phyloP scores from a whole-genome alignment of 768 basidiomycete species.

The Mycena chlorophos region DNA sequence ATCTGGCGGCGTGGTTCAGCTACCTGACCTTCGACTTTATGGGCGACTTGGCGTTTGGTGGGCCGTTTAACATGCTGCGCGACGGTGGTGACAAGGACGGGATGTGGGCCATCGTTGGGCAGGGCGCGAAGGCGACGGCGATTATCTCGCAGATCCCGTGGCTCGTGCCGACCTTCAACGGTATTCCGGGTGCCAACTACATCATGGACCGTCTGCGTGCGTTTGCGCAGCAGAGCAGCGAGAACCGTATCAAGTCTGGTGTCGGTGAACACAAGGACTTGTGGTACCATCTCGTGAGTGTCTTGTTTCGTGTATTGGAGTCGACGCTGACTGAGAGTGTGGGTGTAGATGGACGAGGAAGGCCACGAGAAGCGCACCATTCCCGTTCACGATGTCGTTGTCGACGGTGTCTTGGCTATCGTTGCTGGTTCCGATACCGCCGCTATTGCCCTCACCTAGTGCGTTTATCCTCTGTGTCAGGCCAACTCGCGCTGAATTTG shows the following conservation, averaged over 20 bases:
- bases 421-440: slow-evolving; percentile 50
- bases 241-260: slow-evolving; percentile 2
- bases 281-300: slow-evolving; percentile 39
- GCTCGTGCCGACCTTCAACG: not conserved
- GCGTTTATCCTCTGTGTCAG: slow-evolving; percentile 10
- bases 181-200: not conserved
- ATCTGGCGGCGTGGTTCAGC: slow-evolving; percentile 37
- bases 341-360: slow-evolving; percentile 42
- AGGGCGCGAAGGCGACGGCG: slow-evolving; percentile 39
- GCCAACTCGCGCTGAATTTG: not conserved
- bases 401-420: slow-evolving; percentile 43
- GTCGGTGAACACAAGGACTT: slow-evolving; percentile 48
- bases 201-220: not conserved
- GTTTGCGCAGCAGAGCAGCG: not conserved
- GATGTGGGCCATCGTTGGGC: slow-evolving; percentile 47
- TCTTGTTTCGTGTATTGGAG: not conserved
- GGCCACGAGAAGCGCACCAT: slow-evolving; percentile 36
- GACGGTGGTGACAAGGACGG: slow-evolving; percentile 46
- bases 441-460: slow-evolving; percentile 34
- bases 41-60: slow-evolving; percentile 38
- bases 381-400: slow-evolving; percentile 35
- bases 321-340: not conserved
- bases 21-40: slow-evolving; percentile 43
- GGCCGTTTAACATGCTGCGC: slow-evolving; percentile 31
- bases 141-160: slow-evolving; percentile 36